Conservation (phyloP, 1,139 yeast species). For the Waltiozyma sp. region DNA sequence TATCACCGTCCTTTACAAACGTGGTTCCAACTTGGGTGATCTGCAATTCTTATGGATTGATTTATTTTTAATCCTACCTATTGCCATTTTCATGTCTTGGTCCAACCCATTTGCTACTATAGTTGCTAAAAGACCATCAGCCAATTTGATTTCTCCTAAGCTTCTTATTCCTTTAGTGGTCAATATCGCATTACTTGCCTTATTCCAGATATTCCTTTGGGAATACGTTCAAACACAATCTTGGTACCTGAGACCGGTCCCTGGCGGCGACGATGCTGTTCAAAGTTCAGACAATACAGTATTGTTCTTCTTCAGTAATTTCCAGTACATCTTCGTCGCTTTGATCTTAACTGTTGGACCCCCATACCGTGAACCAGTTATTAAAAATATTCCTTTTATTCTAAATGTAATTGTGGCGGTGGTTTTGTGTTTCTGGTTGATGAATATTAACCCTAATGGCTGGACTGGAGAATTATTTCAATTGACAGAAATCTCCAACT, state of each 20-base stretch:
- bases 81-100: conserved; percentile 98
- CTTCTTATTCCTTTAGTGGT: conserved; percentile 71
- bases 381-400: conserved; percentile 61
- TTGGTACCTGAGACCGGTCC: conserved; percentile 77
- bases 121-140: conserved; percentile 75
- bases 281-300: conserved; percentile 84
- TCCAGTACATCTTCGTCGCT: conserved; percentile 83
- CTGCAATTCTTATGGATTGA: conserved; percentile 94
- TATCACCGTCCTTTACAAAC: conserved; percentile 71
- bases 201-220: conserved; percentile 68
- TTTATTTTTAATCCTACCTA: conserved; percentile 76
- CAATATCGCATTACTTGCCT: conserved; percentile 49
- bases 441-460: conserved; percentile 38
- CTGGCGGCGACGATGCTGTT: conserved; percentile 79
- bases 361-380: conserved; percentile 81
- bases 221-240: conserved; percentile 38
- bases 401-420: conserved; percentile 43
- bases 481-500: conserved; percentile 46
- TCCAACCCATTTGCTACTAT: conserved; percentile 62
- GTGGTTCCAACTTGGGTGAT: conserved; percentile 94
- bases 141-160: conserved; percentile 84
- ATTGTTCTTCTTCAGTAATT: conserved; percentile 68
- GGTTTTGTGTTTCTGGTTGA: conserved; percentile 36
- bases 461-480: conserved; percentile 63
- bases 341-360: conserved; percentile 81